Evolutionary conservation across 192 early-diverging fungal species (phyloP).

Genomic region (Coemansia sp.): DNA sequence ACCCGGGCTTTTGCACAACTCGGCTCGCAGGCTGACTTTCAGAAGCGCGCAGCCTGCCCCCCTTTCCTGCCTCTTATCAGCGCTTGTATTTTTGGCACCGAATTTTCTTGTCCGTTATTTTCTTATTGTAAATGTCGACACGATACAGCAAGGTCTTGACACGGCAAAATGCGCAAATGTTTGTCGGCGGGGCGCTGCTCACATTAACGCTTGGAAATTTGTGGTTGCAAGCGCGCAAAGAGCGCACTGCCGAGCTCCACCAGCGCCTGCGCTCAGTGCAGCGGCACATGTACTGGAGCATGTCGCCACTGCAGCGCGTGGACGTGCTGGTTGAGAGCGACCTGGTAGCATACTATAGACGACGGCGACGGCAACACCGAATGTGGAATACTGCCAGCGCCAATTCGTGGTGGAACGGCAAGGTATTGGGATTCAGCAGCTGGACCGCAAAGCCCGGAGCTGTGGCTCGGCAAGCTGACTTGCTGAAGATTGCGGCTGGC

Average conservation of each 20-base stretch:
- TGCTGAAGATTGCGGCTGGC: neutral
- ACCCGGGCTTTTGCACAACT: too few relatives aligned
- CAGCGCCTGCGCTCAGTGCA: constrained; percentile 10
- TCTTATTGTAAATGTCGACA: constrained; percentile 15
- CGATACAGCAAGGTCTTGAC: constrained; percentile 39
- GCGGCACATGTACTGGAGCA: constrained; percentile 47
- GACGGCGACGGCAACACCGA: neutral
- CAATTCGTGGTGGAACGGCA: constrained; percentile 33
- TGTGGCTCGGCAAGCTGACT: neutral
- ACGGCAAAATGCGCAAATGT: constrained; percentile 30
- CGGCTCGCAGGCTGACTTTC: neutral
- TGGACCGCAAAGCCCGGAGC: constrained; percentile 30
- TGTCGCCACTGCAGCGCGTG: constrained; percentile 32
- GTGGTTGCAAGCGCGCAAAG: constrained; percentile 23
- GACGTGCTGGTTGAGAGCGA: neutral
- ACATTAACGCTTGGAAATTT: constrained; percentile 12
- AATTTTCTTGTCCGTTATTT: neutral
- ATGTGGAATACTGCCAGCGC: neutral
- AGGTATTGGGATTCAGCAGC: constrained; percentile 7
- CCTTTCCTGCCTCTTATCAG: neutral
- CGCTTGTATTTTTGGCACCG: neutral
- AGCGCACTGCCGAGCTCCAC: constrained; percentile 26
- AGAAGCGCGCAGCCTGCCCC: neutral
- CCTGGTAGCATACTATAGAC: neutral
- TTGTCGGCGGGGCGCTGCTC: constrained; percentile 27